Evolutionary conservation across 2,329 filamentous ascomycete genomes (phyloP).

Genomic region (Colletotrichum sp.): DNA sequence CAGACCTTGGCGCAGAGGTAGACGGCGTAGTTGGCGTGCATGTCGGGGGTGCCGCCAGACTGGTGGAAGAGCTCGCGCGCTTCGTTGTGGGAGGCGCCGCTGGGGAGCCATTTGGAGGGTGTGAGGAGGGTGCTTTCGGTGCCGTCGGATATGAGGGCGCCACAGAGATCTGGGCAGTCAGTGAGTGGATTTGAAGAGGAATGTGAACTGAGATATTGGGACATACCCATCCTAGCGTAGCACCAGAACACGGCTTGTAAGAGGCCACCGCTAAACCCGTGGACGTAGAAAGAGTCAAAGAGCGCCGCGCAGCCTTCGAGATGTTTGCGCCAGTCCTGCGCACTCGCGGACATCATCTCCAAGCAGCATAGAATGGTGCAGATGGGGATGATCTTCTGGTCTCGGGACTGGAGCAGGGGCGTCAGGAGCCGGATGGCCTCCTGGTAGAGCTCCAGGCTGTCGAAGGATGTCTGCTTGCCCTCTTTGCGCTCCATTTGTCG

Average conservation of each 20-base stretch:
- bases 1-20: conserved; percentile 59
- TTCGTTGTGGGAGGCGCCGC: conserved; percentile 38
- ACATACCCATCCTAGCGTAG: conserved; percentile 59
- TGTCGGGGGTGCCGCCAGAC: conserved; percentile 43
- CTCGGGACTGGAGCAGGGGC: conserved; percentile 37
- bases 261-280: conserved; percentile 57
- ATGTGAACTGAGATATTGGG: background rate
- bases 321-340: conserved; percentile 58
- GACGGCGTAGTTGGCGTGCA: conserved; percentile 64
- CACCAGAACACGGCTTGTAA: conserved; percentile 64
- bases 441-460: conserved; percentile 61
- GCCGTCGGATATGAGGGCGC: conserved; percentile 59
- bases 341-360: conserved; percentile 49
- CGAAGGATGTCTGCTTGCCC: conserved; percentile 46
- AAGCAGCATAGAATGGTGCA: conserved; percentile 44
- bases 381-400: conserved; percentile 38
- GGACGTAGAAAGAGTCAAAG: conserved; percentile 57
- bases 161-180: conserved; percentile 52
- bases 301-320: conserved; percentile 63
- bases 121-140: conserved; percentile 57
- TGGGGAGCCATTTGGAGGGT: conserved; percentile 51
- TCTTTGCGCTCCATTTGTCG: conserved; percentile 58
- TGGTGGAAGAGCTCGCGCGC: conserved; percentile 39
- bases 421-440: conserved; percentile 52
- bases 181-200: background rate